Base-by-base conservation (phyloP, 148 eudicot species). In the Euryodendron excelsum region DNA sequence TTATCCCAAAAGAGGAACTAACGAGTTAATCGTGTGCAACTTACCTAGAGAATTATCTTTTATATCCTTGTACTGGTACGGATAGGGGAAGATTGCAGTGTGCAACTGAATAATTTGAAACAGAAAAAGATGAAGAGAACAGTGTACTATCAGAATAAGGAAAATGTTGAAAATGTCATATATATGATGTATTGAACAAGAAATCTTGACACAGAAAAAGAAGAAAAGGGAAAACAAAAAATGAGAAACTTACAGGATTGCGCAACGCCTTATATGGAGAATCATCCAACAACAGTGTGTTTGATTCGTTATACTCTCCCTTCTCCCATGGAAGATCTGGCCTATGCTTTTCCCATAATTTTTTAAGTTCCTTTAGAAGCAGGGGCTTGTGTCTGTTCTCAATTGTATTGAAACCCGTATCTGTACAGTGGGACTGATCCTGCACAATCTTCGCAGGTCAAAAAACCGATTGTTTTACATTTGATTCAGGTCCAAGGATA, bases 261-360 rank as follows among this genome's bases (percentile, higher is more conserved):
- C 85, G 78, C 61, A 94, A 81, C 53, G 98, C 97, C 85, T 94
- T 94, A 80, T 89, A 90, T 7, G 98, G 98, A 78, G 98, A 89
- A 89, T 94, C 98, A 86, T 94, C 98, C 73, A 94, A 64, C 82
- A 94, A 77, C 48, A 94, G 82, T 18, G 98, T 94, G 78, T 94
- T 92, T 61, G 94, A 82, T 82, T 91, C 87, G 78, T 94, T 79
- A 80, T 89, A 92, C 47, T 59, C 89, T 59, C 93, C 94, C 78
- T 37, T 80, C 63, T 91, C 78, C 97, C 94, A 94, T 36, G 98
- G 96, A 79, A 92, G 92, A 79, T 71, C 73, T 23, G 78, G 80
- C 8, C 79, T 84, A 25, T 73, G 41, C 64, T 87, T 91, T 52
- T 88, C 87, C 97, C 97, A 94, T 69, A 92, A 79, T 69, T 90